A percentile compares a stretch with the other conserved stretches of the same genome.
These are phyloP conservation scores for Sporothrix variecibatus DNA, from an alignment of 2,329 filamentous ascomycete genomes.

Conservation along the genomic window DNA sequence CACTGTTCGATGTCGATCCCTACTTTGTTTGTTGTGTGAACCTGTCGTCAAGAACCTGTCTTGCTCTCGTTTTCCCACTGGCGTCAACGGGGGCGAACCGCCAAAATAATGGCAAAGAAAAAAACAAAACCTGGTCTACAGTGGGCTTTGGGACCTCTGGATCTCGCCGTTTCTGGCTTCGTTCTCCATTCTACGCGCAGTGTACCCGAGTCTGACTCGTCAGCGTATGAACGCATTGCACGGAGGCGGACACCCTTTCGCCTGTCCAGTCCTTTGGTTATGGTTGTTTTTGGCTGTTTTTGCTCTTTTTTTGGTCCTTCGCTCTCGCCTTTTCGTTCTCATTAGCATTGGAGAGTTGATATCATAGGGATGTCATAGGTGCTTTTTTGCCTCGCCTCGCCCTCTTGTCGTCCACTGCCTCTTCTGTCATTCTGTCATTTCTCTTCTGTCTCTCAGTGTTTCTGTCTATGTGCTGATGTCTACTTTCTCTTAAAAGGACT, in stretches of 20 bases:
- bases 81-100: conserved; percentile 5
- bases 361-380: not conserved
- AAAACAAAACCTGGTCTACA: not conserved
- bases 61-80: not conserved
- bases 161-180: not conserved
- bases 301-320: not conserved
- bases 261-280: not conserved
- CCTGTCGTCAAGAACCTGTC: not conserved
- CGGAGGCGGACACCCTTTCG: not conserved
- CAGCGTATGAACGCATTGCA: not conserved
- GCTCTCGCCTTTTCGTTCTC: not conserved
- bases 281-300: not conserved
- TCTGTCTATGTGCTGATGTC: not conserved
- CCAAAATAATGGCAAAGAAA: not conserved
- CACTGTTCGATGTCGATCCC: not conserved
- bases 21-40: not conserved
- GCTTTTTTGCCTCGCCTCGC: not conserved
- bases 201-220: not conserved
- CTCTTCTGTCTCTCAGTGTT: not conserved
- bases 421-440: not conserved
- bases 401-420: not conserved
- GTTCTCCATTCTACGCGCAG: conserved; percentile 10
- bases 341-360: not conserved
- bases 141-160: not conserved
- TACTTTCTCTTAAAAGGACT: not conserved